Percentiles rank a stretch among this genome's conserved stretches.
phyloP scores from a whole-genome alignment of 768 basidiomycete species.

The Hebeloma cylindrosporum region DNA sequence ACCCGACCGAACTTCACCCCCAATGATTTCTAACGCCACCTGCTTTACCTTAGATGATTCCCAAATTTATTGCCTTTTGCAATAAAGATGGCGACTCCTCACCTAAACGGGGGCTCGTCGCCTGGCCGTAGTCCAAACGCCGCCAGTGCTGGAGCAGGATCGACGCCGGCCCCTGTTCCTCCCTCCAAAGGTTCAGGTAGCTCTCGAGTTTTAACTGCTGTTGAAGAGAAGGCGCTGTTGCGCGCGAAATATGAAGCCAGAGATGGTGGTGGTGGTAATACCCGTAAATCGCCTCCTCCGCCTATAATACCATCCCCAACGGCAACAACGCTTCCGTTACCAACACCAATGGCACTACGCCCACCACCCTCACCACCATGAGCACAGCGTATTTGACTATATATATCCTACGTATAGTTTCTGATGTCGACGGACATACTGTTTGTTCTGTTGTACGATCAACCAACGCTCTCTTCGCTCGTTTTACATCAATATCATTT shows the following conservation, averaged over 20 bases:
- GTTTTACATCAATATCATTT: no score
- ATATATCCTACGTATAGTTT: no score
- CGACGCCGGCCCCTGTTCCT: conserved; percentile 37
- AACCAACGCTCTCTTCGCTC: no score
- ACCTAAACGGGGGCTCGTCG: conserved; percentile 17
- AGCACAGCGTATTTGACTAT: no score
- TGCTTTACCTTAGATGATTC: no score
- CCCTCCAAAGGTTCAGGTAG: no score
- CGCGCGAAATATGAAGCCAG: conserved; percentile 63
- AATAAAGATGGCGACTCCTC: conserved; percentile 13
- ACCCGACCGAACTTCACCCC: no score
- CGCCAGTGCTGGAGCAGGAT: conserved; percentile 15
- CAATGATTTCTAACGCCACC: no score
- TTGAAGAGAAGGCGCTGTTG: conserved; percentile 76
- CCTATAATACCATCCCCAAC: conserved; percentile 7
- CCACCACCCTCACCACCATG: conserved; percentile 9
- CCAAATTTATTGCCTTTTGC: no score
- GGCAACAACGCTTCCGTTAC: conserved; percentile 18
- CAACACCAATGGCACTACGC: no score
- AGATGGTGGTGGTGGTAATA: conserved; percentile 32
- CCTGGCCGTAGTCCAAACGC: conserved; percentile 22
- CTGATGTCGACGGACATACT: no score
- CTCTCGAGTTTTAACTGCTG: conserved; percentile 54
- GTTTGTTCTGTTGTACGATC: no score
- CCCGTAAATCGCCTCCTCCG: conserved; percentile 14